phyloP scores from a whole-genome alignment of 176 grass and related monocot genomes.

The Secale cereale region DNA sequence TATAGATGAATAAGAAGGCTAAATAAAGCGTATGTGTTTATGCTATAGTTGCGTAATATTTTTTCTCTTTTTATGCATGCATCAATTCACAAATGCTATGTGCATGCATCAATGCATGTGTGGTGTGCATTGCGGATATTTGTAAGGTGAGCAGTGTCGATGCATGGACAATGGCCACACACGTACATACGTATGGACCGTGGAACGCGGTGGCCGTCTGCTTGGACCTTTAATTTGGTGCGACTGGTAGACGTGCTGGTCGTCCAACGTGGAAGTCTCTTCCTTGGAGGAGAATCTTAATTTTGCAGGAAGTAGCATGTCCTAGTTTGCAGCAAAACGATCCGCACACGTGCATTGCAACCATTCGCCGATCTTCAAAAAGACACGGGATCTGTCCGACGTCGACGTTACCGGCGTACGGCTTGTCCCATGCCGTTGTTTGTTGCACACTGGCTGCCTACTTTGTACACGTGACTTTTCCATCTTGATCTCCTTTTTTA shows the following conservation, averaged over 20 bases:
- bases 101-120: too few species aligned
- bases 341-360: not conserved
- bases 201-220: too few species aligned
- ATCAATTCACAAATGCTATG: too few species aligned
- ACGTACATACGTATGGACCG: too few species aligned
- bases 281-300: not conserved
- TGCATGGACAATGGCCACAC: too few species aligned
- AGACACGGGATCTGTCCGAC: not conserved
- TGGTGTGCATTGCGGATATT: too few species aligned
- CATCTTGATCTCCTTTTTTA: too few species aligned
- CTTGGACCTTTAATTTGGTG: not conserved
- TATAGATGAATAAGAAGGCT: too few species aligned
- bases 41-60: too few species aligned
- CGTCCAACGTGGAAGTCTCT: not conserved
- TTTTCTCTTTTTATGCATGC: too few species aligned
- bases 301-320: not conserved
- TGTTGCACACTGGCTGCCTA: not conserved
- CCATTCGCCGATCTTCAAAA: not conserved
- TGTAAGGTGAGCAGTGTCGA: too few species aligned
- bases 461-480: not conserved
- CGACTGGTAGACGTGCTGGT: not conserved
- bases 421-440: not conserved
- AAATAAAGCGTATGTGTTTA: too few species aligned
- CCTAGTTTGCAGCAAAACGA: not conserved
- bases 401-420: not conserved